Conservation (phyloP, 2,329 filamentous ascomycete species). For the Apiospora kogelbergensis region DNA sequence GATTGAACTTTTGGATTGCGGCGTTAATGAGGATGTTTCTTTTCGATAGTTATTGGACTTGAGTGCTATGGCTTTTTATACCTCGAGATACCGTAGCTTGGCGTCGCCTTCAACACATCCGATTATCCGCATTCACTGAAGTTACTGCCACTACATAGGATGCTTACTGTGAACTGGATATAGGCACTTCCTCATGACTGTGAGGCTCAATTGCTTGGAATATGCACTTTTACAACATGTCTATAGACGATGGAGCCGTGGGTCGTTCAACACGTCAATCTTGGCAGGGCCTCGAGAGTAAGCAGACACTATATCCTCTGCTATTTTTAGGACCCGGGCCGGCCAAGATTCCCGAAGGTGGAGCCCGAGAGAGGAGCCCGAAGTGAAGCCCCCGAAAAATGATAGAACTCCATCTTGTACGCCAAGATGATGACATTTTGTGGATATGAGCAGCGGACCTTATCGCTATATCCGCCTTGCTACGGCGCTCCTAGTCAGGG, state of each 20-base stretch:
- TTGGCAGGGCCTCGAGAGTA: neutral
- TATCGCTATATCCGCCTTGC: too few species aligned
- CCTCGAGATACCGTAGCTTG: neutral
- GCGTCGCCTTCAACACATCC: neutral
- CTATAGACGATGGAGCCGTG: neutral
- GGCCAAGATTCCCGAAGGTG: neutral
- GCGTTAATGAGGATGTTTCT: neutral
- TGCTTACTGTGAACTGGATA: neutral
- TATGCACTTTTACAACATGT: neutral
- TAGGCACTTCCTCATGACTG: neutral
- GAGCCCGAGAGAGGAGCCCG: neutral
- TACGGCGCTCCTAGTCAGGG: too few species aligned
- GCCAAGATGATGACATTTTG: neutral
- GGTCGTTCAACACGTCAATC: neutral
- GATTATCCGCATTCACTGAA: too few species aligned
- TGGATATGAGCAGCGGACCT: neutral
- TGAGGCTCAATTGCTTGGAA: neutral
- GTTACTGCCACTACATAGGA: neutral
- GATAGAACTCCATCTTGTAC: neutral
- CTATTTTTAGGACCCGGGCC: neutral
- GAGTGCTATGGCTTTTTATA: neutral
- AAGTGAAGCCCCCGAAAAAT: neutral
- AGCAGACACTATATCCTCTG: neutral
- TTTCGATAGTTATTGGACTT: neutral
- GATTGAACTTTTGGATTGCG: neutral